A percentile compares a stretch with the other conserved stretches of the same genome.
phyloP scores from a whole-genome alignment of 2,329 filamentous ascomycete species.

The Calonectria henricotiae region DNA sequence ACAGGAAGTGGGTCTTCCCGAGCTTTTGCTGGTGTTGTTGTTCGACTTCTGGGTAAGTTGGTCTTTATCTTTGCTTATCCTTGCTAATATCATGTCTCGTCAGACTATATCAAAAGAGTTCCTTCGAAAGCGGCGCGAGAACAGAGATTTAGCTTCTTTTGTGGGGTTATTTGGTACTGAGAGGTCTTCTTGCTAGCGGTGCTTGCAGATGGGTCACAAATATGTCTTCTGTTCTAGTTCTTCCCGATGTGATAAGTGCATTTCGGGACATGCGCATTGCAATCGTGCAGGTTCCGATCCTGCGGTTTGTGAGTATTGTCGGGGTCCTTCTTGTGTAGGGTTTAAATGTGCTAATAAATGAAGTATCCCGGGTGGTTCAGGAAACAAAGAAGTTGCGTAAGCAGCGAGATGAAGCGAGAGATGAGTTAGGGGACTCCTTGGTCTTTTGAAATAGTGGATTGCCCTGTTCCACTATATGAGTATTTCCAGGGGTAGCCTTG shows the following conservation, averaged over 20 bases:
- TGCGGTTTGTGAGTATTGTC: too few relatives aligned
- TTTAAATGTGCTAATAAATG: too few relatives aligned
- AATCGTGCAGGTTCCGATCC: neutral
- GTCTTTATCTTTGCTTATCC: neutral
- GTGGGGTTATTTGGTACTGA: neutral
- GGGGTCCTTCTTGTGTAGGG: too few relatives aligned
- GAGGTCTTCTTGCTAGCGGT: neutral
- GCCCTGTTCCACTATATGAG: too few relatives aligned
- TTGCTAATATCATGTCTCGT: neutral
- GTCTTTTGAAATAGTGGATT: too few relatives aligned
- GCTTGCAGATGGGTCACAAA: neutral
- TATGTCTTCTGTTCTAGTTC: neutral
- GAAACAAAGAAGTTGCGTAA: neutral
- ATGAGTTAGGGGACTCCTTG: neutral
- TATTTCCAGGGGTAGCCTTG: too few relatives aligned
- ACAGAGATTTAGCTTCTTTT: neutral
- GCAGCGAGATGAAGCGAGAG: neutral
- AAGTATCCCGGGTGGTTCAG: neutral
- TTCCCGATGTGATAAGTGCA: neutral
- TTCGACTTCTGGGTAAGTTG: neutral
- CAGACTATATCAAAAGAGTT: neutral
- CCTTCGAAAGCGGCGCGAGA: neutral
- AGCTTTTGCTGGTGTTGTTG: neutral
- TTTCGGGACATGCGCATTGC: neutral
- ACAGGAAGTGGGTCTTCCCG: neutral